Percentiles rank a stretch among this genome's conserved stretches.
Evolutionary conservation across 108 stramenopile species (phyloP).

Genomic region (Cylindrotheca closterium): DNA sequence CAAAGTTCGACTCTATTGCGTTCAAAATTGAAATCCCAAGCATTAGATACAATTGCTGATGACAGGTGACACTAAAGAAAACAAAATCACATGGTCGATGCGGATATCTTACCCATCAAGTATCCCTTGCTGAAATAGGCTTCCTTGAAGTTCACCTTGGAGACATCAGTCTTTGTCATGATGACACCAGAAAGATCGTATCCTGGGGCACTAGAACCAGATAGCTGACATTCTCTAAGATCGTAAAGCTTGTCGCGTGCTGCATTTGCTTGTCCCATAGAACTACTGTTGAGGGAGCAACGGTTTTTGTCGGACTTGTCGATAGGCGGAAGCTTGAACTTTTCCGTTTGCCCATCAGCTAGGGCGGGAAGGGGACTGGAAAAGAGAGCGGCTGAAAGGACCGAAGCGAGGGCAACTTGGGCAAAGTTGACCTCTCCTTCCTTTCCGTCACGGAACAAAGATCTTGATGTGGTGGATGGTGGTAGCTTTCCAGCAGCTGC

Average conservation of each 20-base stretch:
- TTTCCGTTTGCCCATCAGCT: slow-evolving; percentile 77
- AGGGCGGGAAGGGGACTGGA: slow-evolving; percentile 37
- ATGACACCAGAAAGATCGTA: slow-evolving; percentile 88
- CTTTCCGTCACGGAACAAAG: no score
- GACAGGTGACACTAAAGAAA: neutral
- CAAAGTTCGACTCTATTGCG: slow-evolving; percentile 78
- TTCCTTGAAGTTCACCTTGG: slow-evolving; percentile 82
- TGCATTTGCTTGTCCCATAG: slow-evolving; percentile 96
- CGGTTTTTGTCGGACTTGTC: slow-evolving; percentile 72
- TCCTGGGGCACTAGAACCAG: slow-evolving; percentile 56
- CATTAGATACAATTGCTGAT: neutral
- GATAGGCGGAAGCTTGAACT: slow-evolving; percentile 91
- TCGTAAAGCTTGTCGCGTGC: slow-evolving; percentile 95
- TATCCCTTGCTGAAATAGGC: slow-evolving; percentile 90
- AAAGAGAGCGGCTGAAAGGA: slow-evolving; percentile 16
- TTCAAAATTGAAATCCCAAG: neutral
- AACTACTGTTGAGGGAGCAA: slow-evolving; percentile 76
- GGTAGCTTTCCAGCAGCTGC: no score
- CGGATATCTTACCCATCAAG: slow-evolving; percentile 59
- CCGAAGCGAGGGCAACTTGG: slow-evolving; percentile 17
- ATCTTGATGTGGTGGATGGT: no score
- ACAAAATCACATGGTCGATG: no score
- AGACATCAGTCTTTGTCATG: slow-evolving; percentile 85
- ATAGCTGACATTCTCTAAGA: slow-evolving; percentile 79
- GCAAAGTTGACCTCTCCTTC: no score